Percentiles rank a stretch among this genome's conserved stretches.
Evolutionary conservation across 345 rosid genomes (phyloP).

Genomic region (Aquilaria malaccensis): DNA sequence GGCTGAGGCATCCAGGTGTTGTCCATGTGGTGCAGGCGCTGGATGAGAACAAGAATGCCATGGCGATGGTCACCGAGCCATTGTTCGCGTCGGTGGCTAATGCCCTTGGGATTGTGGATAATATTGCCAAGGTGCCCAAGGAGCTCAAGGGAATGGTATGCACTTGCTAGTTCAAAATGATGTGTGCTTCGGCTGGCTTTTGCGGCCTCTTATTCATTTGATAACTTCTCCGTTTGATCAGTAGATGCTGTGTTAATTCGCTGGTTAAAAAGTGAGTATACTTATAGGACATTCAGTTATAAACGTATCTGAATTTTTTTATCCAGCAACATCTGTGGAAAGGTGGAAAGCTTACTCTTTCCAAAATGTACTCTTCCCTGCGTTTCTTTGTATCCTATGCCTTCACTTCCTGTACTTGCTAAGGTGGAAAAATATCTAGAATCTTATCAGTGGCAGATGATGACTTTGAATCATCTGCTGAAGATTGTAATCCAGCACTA

Average conservation of each 20-base stretch:
- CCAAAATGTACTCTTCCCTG: too few species aligned
- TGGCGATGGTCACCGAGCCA: constrained; percentile 99
- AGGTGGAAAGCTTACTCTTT: too few species aligned
- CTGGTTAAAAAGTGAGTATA: too few species aligned
- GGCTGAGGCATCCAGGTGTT: constrained; percentile 96
- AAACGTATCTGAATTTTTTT: not conserved
- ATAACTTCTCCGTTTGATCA: not conserved
- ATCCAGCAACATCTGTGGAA: too few species aligned
- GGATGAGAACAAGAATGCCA: constrained; percentile 87
- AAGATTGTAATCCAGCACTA: too few species aligned
- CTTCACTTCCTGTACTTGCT: too few species aligned
- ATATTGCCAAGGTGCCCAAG: constrained; percentile 68
- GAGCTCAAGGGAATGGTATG: constrained; percentile 85
- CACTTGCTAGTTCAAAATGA: not conserved
- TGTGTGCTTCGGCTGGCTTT: not conserved
- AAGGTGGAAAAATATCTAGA: too few species aligned
- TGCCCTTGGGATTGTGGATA: constrained; percentile 81
- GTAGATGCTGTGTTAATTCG: not conserved
- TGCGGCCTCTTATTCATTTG: not conserved
- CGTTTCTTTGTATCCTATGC: too few species aligned
- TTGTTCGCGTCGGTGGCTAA: constrained; percentile 84
- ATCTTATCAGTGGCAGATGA: too few species aligned
- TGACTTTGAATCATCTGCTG: too few species aligned
- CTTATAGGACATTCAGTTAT: not conserved
- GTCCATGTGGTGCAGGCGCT: constrained; percentile 95